These are phyloP conservation scores for Jacaranda mimosifolia DNA, from an alignment of 257 asterid species.

Conservation along the genomic window DNA sequence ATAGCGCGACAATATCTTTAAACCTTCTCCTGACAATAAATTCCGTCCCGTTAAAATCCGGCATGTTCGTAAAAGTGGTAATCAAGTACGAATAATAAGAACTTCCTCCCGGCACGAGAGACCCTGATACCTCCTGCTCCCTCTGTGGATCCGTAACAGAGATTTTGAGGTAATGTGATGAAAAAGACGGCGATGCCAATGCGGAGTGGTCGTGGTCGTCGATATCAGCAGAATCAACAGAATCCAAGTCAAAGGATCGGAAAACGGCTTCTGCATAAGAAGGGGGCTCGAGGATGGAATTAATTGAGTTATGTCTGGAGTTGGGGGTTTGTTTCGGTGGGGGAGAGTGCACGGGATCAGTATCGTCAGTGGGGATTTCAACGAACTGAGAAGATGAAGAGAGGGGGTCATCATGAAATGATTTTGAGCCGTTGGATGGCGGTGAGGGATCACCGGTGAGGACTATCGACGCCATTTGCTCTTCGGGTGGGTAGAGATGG, in stretches of 20 bases:
- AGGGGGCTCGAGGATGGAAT: constrained; percentile 94
- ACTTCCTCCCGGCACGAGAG: constrained; percentile 76
- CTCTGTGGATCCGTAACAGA: constrained; percentile 86
- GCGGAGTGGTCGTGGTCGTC: constrained; percentile 63
- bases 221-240: constrained; percentile 49
- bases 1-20: constrained; percentile 77
- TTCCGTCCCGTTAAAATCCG: constrained; percentile 68
- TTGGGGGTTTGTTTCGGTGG: constrained; percentile 50
- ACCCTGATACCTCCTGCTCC: constrained; percentile 74
- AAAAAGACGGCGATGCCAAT: constrained; percentile 47
- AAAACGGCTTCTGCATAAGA: constrained; percentile 97
- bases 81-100: constrained; percentile 73
- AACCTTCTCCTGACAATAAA: constrained; percentile 93
- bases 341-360: constrained; percentile 47
- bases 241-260: constrained; percentile 76
- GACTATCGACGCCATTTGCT: constrained; percentile 65
- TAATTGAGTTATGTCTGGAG: constrained; percentile 61
- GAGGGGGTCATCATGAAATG: constrained; percentile 57
- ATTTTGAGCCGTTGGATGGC: constrained; percentile 51
- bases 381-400: constrained; percentile 60
- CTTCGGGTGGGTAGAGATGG: constrained; percentile 58
- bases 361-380: constrained; percentile 62
- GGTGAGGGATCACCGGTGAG: constrained; percentile 57
- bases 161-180: constrained; percentile 59
- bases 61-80: constrained; percentile 79